Conservation (phyloP, 352 stramenopile genomes). For the Pythium rhizo-oryzae region DNA sequence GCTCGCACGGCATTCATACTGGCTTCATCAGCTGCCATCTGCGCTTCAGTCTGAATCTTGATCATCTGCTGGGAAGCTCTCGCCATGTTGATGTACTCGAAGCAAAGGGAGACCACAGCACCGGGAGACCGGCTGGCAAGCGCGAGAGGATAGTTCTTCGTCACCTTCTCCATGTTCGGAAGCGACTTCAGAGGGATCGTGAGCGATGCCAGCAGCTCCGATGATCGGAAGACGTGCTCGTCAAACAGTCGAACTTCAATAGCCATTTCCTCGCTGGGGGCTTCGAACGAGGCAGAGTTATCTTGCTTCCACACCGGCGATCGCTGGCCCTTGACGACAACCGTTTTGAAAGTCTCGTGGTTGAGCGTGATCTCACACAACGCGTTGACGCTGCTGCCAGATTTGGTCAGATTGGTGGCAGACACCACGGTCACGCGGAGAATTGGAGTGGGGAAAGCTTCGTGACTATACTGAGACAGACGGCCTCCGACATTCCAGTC, state of each 20-base stretch:
- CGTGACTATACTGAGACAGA: conserved; percentile 90
- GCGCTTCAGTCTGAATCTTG: conserved; percentile 81
- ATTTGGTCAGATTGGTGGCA: conserved; percentile 79
- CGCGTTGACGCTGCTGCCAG: conserved; percentile 73
- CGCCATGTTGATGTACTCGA: conserved; percentile 87
- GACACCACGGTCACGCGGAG: conserved; percentile 81
- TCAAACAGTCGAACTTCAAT: conserved; percentile 86
- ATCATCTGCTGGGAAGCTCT: conserved; percentile 83
- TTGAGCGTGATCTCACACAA: conserved; percentile 84
- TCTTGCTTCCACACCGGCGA: conserved; percentile 88
- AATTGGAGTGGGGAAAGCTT: conserved; percentile 78
- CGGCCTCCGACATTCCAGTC: too few relatives aligned
- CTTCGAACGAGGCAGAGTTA: conserved; percentile 85
- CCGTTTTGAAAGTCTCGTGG: conserved; percentile 84
- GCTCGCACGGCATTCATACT: conserved; percentile 64
- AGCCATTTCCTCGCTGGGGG: conserved; percentile 74
- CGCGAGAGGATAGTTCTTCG: conserved; percentile 83
- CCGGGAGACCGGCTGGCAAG: conserved; percentile 76
- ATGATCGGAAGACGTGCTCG: conserved; percentile 78
- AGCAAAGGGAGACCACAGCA: conserved; percentile 69
- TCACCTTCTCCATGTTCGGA: conserved; percentile 85
- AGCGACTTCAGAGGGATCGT: conserved; percentile 81
- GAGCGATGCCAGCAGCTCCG: conserved; percentile 73
- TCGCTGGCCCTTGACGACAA: conserved; percentile 76
- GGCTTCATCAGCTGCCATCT: conserved; percentile 82